phyloP scores from a whole-genome alignment of 2,329 filamentous ascomycete genomes.

The Pseudopyrenochaeta lycopersici region DNA sequence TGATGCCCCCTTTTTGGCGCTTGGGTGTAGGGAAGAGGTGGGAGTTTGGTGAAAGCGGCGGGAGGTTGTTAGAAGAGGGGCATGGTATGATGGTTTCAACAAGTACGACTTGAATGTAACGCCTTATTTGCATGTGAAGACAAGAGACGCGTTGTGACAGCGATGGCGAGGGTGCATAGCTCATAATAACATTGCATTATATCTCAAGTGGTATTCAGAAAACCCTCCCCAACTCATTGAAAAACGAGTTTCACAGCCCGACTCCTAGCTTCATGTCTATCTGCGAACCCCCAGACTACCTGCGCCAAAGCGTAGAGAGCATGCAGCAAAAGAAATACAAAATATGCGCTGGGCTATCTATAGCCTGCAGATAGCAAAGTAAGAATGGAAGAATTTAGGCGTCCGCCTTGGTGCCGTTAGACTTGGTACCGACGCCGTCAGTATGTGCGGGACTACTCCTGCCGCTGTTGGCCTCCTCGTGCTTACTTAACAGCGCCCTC shows the following conservation, averaged over 20 bases:
- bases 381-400: slow-evolving; percentile 34
- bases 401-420: slow-evolving; percentile 39
- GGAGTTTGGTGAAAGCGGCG: no score
- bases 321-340: slow-evolving; percentile 1
- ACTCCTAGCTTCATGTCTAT: not conserved
- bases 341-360: not conserved
- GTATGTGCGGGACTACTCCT: slow-evolving; percentile 48
- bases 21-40: no score
- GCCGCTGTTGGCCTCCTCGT: slow-evolving; percentile 40
- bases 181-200: not conserved
- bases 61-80: no score
- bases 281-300: not conserved
- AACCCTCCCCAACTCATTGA: not conserved
- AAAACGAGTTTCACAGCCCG: not conserved
- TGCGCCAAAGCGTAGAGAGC: slow-evolving; percentile 1
- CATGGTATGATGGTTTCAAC: no score
- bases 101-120: no score
- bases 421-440: slow-evolving; percentile 49
- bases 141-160: no score
- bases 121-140: no score
- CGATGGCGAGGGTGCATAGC: no score
- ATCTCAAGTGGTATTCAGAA: slow-evolving; percentile 1
- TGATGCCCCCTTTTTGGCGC: no score
- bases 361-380: not conserved
- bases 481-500: slow-evolving; percentile 44